phyloP scores from a whole-genome alignment of 768 basidiomycete species.

The Tulasnella sp. region DNA sequence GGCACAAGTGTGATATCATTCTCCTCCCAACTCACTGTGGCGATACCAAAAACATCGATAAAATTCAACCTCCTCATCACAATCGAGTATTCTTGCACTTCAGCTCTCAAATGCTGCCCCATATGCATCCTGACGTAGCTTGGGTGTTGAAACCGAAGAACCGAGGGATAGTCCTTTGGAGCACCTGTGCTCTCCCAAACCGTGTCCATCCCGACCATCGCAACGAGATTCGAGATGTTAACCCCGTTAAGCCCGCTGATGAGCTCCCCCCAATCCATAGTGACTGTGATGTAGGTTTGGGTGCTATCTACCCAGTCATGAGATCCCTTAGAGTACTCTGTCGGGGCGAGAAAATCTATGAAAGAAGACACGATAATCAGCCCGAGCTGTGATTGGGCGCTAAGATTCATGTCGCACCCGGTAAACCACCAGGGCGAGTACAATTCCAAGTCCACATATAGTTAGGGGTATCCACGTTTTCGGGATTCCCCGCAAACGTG shows the following conservation, averaged over 20 bases:
- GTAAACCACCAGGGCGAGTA: not conserved
- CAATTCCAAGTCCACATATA: constrained; percentile 7
- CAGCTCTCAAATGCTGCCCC: constrained; percentile 3
- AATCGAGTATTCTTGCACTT: not conserved
- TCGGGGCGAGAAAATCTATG: not conserved
- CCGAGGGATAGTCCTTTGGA: not conserved
- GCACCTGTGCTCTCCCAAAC: not conserved
- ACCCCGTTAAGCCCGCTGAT: not conserved
- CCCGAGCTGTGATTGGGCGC: not conserved
- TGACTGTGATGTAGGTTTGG: constrained; percentile 13
- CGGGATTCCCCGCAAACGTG: too few relatives aligned
- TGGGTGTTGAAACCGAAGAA: constrained; percentile 9
- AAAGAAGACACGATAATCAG: too few relatives aligned
- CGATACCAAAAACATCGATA: constrained; percentile 10
- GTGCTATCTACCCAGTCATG: constrained; percentile 11
- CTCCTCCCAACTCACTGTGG: not conserved
- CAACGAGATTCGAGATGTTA: not conserved
- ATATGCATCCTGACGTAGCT: constrained; percentile 8
- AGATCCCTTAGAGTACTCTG: not conserved
- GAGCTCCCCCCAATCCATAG: constrained; percentile 7
- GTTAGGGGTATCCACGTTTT: not conserved
- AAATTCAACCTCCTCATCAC: not conserved
- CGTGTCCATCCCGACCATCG: constrained; percentile 9
- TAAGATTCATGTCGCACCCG: too few relatives aligned
- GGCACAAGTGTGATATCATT: not conserved